Evolutionary conservation across 1,284 basidiomycete species (phyloP), one percentile per base, ranked within the genome.

Genomic region (Trichosporon inkin): DNA sequence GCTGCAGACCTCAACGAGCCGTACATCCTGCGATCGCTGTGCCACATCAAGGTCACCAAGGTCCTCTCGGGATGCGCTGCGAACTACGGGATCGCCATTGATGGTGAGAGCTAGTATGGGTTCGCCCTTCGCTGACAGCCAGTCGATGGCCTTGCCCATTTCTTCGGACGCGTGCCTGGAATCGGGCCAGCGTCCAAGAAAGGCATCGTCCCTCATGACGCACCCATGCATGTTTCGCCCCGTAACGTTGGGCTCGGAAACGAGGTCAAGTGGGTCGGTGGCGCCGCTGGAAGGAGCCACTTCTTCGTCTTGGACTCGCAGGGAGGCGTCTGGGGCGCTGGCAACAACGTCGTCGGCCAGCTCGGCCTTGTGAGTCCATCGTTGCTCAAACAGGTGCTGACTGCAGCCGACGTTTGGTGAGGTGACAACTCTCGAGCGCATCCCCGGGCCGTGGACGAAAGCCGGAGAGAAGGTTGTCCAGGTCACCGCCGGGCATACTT

Each of bases 261-360:
- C 60, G 84, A 82, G 0, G 84, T 84, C 20, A 84, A 80, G 64
- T 91, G 94, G 69, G 85, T 93, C 10, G 79, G 85, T 61, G 94
- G 91, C 0, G 91, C 90, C 0, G 87, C 85, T 67, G 93, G 91
- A 37, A 81, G 89, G 65, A 84, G 84, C 44, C 93, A 97, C 76
- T 87, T 89, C 10, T 75, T 97, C 63, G 79, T 98, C 64, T 84
- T 96, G 6, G 90, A 88, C 56, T 88, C 85, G 67, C 83, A 86
- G 19, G 94, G 93, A 6, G 81, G 84, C 41, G 84, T 90, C 13
- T 98, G 91, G 89, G 84, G 86, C 2, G 86, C 88, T 7, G 94
- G 94, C 0, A 84, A 83, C 64, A 97, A 97, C 74, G 83, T 82
- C 35, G 75, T 86, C n/a, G 92, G 91, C 16, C 92, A 94, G 81